phyloP scores from a whole-genome alignment of 1,284 basidiomycete genomes.

The Polyporus tsugae region DNA sequence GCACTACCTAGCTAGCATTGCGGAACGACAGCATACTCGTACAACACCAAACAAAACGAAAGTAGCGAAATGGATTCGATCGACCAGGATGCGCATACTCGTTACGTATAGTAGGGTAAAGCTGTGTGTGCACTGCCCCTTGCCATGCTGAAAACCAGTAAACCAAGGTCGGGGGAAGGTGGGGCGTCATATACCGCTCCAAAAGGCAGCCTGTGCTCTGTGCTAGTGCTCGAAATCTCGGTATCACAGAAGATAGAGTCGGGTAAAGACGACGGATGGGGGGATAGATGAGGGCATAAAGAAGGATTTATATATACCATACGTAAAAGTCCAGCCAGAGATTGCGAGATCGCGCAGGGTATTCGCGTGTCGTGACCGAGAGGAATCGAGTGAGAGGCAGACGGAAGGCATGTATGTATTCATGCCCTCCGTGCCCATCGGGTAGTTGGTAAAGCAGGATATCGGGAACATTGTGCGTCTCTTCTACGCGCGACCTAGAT shows the following conservation, averaged over 20 bases:
- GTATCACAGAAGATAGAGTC: background rate
- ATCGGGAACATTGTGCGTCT: constrained; percentile 7
- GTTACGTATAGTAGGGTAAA: constrained; percentile 9
- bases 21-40: constrained; percentile 22
- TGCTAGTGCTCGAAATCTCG: constrained; percentile 27
- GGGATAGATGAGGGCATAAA: constrained; percentile 33
- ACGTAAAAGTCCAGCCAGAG: constrained; percentile 16
- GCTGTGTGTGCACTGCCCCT: constrained; percentile 17
- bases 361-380: constrained; percentile 9
- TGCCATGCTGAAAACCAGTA: constrained; percentile 1
- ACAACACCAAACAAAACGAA: constrained; percentile 26
- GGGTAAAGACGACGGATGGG: background rate
- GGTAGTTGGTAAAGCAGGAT: background rate
- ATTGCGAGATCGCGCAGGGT: constrained; percentile 22
- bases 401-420: background rate
- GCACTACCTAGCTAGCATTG: constrained; percentile 14
- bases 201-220: constrained; percentile 29
- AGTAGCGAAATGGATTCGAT: constrained; percentile 3
- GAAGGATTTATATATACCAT: constrained; percentile 25
- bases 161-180: background rate
- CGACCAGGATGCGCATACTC: constrained; percentile 21
- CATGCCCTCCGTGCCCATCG: background rate
- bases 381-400: background rate
- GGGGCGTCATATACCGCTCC: background rate
- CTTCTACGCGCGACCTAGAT: constrained; percentile 11